phyloP scores from a whole-genome alignment of 192 early-diverging fungal species.

The Coemansia sp. region DNA sequence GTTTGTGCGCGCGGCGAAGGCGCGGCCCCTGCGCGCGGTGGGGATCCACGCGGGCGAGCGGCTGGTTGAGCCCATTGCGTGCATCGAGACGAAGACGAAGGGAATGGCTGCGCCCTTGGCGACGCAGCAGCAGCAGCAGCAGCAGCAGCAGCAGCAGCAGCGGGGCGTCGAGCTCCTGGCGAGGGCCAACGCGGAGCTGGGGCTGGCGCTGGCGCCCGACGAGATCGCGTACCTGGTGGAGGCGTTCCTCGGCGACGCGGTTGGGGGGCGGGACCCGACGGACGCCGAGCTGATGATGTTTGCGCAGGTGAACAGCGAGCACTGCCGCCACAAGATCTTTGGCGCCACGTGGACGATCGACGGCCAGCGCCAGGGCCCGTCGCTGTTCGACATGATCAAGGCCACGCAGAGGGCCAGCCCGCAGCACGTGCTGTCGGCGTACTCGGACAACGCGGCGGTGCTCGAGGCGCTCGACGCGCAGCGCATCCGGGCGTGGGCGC shows the following conservation, averaged over 20 bases:
- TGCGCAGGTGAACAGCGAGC: slow-evolving; percentile 99
- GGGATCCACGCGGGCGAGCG: slow-evolving; percentile 36
- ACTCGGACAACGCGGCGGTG: slow-evolving; percentile 98
- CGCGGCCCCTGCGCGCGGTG: slow-evolving; percentile 61
- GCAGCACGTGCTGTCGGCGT: slow-evolving; percentile 86
- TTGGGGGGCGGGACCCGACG: slow-evolving; percentile 79
- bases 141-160: background rate
- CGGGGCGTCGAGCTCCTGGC: slow-evolving; percentile 59
- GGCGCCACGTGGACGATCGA: slow-evolving; percentile 98
- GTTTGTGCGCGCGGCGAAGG: slow-evolving; percentile 62
- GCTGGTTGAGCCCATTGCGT: slow-evolving; percentile 25
- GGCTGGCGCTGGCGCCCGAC: slow-evolving; percentile 92
- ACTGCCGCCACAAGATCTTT: slow-evolving; percentile 99
- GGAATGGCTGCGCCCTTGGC: too few species aligned
- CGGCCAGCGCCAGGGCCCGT: slow-evolving; percentile 69
- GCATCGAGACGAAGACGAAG: slow-evolving; percentile 12
- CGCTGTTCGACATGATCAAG: slow-evolving; percentile 95
- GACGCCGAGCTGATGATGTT: slow-evolving; percentile 99
- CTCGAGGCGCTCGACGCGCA: slow-evolving; percentile 55
- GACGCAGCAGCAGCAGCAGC: too few species aligned
- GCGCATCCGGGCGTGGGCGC: slow-evolving; percentile 44
- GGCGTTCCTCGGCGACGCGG: slow-evolving; percentile 66
- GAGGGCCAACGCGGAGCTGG: slow-evolving; percentile 83
- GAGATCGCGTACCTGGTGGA: slow-evolving; percentile 94
- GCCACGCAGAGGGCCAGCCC: slow-evolving; percentile 87